Evolutionary conservation across 441 rosid genomes (phyloP), one percentile per base, ranked within the genome.

Genomic region (Pelargonium fulgidum): DNA sequence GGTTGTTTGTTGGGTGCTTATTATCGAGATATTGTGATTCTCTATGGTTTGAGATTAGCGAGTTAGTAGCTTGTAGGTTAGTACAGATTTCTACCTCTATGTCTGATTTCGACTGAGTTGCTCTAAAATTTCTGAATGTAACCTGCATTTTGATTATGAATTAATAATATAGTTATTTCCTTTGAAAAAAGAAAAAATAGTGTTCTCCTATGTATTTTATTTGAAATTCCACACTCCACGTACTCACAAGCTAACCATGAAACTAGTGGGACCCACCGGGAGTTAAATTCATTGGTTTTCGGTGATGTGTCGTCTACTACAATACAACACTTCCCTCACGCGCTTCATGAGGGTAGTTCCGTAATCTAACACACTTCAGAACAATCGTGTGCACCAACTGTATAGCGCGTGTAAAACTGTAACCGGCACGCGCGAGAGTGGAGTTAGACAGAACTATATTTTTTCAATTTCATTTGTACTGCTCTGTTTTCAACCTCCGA

Each of bases 401-500:
- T 26, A 2, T 48, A 48, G 5, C 12, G 54, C 54, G 54, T 11
- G 54, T 48, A 12, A 13, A 4, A 2, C 1, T 0, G n/a, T 11
- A 10, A 1, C 1, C 0, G 3, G n/a, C 14, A 48, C 54, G 12
- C 14, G 54, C 14, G 54, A 12, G 54, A 48, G 14, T 48, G 54
- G 54, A 48, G 12, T 1, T 48, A 48, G 16, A 2, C 4, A 10
- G 54, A 11, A 48, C 12, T 42, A 42, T 11, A 11, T 47, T 9
- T 2, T 47, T 12, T 47, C 13, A 12, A 12, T 73, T 66, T 36
- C 84, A 69, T 73, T 78, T 73, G 72, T 64, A 26, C 62, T 70
- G n/a, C 64, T 72, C 73, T 7, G 16, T 19, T 62, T 47, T 75
- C 68, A 79, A 73, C 73, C 41, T 58, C 47, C 69, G 1, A 16